Conservation (phyloP, 2,329 filamentous ascomycete genomes). For the Pseudocercospora crystallina region DNA sequence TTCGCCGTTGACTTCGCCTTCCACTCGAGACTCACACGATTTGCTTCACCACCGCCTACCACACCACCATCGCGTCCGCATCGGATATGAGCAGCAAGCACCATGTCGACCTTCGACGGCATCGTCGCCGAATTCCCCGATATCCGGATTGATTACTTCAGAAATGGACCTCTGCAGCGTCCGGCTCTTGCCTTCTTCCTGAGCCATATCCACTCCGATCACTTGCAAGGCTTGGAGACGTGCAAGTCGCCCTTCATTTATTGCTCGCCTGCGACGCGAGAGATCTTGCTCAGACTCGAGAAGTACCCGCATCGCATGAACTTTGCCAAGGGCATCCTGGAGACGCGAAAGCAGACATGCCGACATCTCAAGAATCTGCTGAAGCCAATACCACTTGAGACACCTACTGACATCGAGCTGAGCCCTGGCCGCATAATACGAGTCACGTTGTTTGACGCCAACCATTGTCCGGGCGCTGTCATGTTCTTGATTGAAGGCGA, state of each 20-base stretch:
- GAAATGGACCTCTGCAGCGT: constrained; percentile 48
- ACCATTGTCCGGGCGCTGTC: constrained; percentile 85
- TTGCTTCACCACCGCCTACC: constrained; percentile 30
- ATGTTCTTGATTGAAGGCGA: constrained; percentile 87
- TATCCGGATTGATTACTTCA: constrained; percentile 83
- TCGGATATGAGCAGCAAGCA: constrained; percentile 26
- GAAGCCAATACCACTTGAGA: constrained; percentile 78
- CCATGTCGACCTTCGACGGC: constrained; percentile 80
- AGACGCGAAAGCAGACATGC: constrained; percentile 72
- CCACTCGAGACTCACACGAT: no score
- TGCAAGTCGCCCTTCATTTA: constrained; percentile 82
- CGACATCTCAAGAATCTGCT: constrained; percentile 71
- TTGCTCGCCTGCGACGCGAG: constrained; percentile 79
- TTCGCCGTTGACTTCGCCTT: no score
- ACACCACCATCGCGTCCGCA: constrained; percentile 35
- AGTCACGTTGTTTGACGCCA: constrained; percentile 85
- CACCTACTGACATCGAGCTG: constrained; percentile 74
- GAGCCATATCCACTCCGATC: constrained; percentile 90
- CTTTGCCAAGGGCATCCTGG: constrained; percentile 73
- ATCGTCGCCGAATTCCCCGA: constrained; percentile 73
- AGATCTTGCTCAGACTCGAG: constrained; percentile 73
- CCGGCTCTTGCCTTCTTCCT: constrained; percentile 81
- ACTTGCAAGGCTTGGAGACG: constrained; percentile 76
- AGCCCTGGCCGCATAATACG: constrained; percentile 66
- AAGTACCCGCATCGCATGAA: constrained; percentile 79